Percentiles rank a stretch among this genome's conserved stretches.
These are phyloP conservation scores for Pseudonitzschia delicatissima DNA, from an alignment of 108 stramenopile genomes.

Conservation along the genomic window DNA sequence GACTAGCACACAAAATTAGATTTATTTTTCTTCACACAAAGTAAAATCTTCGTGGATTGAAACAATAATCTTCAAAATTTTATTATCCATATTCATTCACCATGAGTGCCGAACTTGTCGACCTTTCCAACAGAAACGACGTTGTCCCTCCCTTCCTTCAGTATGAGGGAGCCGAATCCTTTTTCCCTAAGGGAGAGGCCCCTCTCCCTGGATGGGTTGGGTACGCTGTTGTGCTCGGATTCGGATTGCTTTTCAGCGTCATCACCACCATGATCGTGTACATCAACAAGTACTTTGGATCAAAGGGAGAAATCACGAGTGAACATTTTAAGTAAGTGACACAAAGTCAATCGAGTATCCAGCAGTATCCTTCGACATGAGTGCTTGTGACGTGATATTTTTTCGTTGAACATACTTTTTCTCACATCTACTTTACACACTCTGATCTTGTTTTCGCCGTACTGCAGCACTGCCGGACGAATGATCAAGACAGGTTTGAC, in stretches of 20 bases:
- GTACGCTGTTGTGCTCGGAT: conserved; percentile 75
- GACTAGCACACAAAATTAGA: too few species aligned
- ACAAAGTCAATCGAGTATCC: not conserved
- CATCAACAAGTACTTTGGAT: conserved; percentile 63
- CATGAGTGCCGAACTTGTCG: conserved; percentile 5
- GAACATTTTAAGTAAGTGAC: conserved; percentile 86
- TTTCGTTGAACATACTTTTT: too few species aligned
- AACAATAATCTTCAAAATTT: too few species aligned
- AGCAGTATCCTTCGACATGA: not conserved
- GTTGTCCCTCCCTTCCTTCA: conserved; percentile 36
- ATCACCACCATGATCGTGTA: conserved; percentile 79
- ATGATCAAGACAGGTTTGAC: conserved; percentile 90
- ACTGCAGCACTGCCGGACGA: conserved; percentile 91
- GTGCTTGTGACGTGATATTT: not conserved
- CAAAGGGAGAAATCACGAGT: conserved; percentile 59
- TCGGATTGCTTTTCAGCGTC: conserved; percentile 79
- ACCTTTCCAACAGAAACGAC: conserved; percentile 12
- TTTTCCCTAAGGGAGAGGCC: conserved; percentile 64
- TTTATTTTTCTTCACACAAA: too few species aligned
- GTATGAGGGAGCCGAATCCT: conserved; percentile 53
- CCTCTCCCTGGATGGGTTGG: conserved; percentile 65
- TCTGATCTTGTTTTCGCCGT: not conserved
- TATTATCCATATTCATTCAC: not conserved
- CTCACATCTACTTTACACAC: not conserved
- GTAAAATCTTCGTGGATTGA: too few species aligned